These are phyloP conservation scores for Iris pallida DNA, from an alignment of 116 monocot genomes.

Conservation along the genomic window DNA sequence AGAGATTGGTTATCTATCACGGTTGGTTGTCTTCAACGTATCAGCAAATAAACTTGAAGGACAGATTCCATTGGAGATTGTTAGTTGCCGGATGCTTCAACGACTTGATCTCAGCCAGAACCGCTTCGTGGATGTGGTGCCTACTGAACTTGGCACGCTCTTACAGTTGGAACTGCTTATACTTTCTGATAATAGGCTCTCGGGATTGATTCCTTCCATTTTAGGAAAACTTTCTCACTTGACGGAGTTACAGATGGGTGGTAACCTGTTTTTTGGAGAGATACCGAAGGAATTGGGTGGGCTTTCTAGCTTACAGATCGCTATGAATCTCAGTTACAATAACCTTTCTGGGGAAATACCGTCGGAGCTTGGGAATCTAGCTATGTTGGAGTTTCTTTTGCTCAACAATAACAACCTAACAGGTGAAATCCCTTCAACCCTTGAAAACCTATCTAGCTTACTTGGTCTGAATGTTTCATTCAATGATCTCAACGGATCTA, in stretches of 20 bases:
- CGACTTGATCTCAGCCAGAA: slow-evolving; percentile 85
- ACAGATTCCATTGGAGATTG: slow-evolving; percentile 55
- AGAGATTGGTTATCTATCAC: slow-evolving; percentile 67
- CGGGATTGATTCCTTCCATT: slow-evolving; percentile 58
- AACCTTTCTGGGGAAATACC: slow-evolving; percentile 76
- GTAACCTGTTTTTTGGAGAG: slow-evolving; percentile 63
- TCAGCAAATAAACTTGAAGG: slow-evolving; percentile 70
- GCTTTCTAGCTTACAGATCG: slow-evolving; percentile 87
- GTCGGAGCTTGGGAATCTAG: slow-evolving; percentile 76
- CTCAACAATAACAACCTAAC: slow-evolving; percentile 75
- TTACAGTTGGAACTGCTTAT: slow-evolving; percentile 67
- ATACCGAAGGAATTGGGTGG: slow-evolving; percentile 77
- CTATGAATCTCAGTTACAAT: slow-evolving; percentile 91
- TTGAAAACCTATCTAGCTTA: slow-evolving; percentile 76
- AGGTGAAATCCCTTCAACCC: slow-evolving; percentile 77
- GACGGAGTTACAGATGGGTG: slow-evolving; percentile 84
- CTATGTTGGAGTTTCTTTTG: slow-evolving; percentile 60
- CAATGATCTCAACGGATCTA: slow-evolving; percentile 78
- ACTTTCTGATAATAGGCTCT: slow-evolving; percentile 72
- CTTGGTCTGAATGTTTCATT: slow-evolving; percentile 77
- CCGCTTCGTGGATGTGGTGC: slow-evolving; percentile 47
- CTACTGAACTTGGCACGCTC: slow-evolving; percentile 61
- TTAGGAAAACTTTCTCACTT: slow-evolving; percentile 72
- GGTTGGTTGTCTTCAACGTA: slow-evolving; percentile 78
- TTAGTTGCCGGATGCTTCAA: slow-evolving; percentile 69